Base-by-base conservation (phyloP, 768 basidiomycete genomes). In the Tulasnella sp. region DNA sequence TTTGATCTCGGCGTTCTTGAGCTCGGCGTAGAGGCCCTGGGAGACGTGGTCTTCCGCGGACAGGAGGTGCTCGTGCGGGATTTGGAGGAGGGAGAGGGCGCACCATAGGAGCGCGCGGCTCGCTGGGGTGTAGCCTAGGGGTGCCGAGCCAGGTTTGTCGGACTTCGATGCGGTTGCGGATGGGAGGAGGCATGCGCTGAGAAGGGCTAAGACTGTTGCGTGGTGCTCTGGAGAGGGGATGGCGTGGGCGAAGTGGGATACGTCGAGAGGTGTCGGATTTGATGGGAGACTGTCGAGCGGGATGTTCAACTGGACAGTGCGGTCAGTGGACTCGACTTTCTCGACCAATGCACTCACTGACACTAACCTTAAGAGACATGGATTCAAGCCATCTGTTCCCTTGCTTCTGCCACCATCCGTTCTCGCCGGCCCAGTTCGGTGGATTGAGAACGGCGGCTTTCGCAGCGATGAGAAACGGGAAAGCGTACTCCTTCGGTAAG, bases 1-100 rank as follows among this genome's bases (percentile, higher is more conserved):
- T 39, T 78, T 70, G 16, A 75, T 72, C 40, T 77, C 74, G 12
- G 70, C 74, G 40, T 77, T 73, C 65, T 75, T 73, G 47, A 76
- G 62, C 39, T 75, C 52, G 1, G 65, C 36, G 67, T 75, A 77
- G 7, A 78, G 73, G 19, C 76, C 73, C 17, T 63, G 42, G 16
- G 75, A 71, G 44, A 76, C 74, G 1, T 36, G 22, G 19, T 66
- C 64, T 47, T 78, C 77, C 37, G 75, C 75, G 2, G n/a, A 36
- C 12, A 75, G 62, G 41, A 78, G 72, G 17, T 68, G 29, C 5
- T 64, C 35, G 1, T 66, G 35, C 11, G 75, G 72, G 42, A 77
- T 72, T 9, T 40, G 59, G 44, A 77, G 77, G n/a, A 76, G 32
- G 19, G 19, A 17, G 34, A 76, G 69, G 9, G 73, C 59, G n/a